A percentile compares a stretch with the other conserved stretches of the same genome.
Conservation (phyloP, 2,329 filamentous ascomycete species). For the Anisogramma anomala region DNA sequence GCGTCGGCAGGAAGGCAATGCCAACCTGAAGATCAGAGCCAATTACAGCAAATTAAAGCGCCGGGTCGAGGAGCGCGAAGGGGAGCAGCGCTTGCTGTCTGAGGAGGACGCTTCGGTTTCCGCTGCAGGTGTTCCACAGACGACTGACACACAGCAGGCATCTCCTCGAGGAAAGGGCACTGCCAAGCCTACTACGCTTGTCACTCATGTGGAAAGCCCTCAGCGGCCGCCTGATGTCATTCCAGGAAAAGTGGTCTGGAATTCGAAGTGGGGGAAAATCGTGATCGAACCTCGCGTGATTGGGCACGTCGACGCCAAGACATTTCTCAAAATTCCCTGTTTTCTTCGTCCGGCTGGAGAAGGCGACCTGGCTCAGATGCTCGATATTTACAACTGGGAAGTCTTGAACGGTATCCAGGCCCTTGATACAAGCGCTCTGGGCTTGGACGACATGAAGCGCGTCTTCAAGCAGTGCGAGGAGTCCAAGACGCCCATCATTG, state of each 20-base stretch:
- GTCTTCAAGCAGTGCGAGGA: constrained; percentile 6
- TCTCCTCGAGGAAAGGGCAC: no score
- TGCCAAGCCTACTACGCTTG: not conserved
- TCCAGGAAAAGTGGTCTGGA: not conserved
- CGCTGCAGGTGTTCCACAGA: not conserved
- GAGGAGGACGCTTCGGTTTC: not conserved
- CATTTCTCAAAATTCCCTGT: constrained; percentile 2
- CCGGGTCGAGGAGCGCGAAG: not conserved
- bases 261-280: not conserved
- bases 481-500: constrained; percentile 10
- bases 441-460: constrained; percentile 1
- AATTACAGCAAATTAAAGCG: constrained; percentile 6
- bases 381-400: constrained; percentile 16
- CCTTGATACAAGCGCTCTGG: constrained; percentile 7
- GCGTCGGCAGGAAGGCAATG: constrained; percentile 1
- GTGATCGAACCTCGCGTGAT: not conserved
- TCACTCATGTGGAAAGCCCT: not conserved
- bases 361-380: constrained; percentile 4
- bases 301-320: not conserved
- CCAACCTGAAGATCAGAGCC: not conserved
- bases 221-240: not conserved
- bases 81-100: not conserved
- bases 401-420: constrained; percentile 13
- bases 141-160: no score
- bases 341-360: constrained; percentile 11